Conservation (phyloP, 805 yeast genomes). For the Ogataea pignaliae region DNA sequence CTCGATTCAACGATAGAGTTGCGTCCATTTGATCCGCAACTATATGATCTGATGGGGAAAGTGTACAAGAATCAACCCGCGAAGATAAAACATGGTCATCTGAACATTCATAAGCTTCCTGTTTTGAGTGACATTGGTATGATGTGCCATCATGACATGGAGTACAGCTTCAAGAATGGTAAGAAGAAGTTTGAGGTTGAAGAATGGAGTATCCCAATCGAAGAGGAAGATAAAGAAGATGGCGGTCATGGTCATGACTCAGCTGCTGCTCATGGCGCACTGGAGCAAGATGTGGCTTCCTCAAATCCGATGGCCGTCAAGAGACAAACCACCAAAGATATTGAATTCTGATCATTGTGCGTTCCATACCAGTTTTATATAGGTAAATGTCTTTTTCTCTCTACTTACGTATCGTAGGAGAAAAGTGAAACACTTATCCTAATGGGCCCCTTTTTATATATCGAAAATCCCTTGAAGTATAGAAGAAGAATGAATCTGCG, state of each 20-base stretch:
- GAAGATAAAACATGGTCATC: constrained; percentile 80
- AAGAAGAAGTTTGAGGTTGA: constrained; percentile 80
- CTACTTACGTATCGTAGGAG: no score
- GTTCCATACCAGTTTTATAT: no score
- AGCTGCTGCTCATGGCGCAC: not conserved
- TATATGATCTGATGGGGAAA: constrained; percentile 59
- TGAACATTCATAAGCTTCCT: constrained; percentile 72
- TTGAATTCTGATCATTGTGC: constrained; percentile 3
- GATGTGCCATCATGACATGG: constrained; percentile 71
- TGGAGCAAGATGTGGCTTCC: not conserved
- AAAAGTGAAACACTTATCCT: no score
- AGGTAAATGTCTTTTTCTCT: no score
- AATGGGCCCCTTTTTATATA: no score
- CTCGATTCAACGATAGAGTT: constrained; percentile 68
- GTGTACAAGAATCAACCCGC: constrained; percentile 69
- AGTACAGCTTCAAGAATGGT: constrained; percentile 83
- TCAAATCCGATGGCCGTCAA: constrained; percentile 3
- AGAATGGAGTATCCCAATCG: constrained; percentile 97
- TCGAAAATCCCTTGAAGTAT: no score
- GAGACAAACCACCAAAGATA: constrained; percentile 2
- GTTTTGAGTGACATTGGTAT: constrained; percentile 69
- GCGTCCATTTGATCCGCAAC: constrained; percentile 77
- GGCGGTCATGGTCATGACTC: not conserved
- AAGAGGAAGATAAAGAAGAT: constrained; percentile 54
- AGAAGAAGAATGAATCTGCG: no score